These are phyloP conservation scores for Podila epigama DNA, from an alignment of 192 early-diverging fungal species.

Conservation along the genomic window DNA sequence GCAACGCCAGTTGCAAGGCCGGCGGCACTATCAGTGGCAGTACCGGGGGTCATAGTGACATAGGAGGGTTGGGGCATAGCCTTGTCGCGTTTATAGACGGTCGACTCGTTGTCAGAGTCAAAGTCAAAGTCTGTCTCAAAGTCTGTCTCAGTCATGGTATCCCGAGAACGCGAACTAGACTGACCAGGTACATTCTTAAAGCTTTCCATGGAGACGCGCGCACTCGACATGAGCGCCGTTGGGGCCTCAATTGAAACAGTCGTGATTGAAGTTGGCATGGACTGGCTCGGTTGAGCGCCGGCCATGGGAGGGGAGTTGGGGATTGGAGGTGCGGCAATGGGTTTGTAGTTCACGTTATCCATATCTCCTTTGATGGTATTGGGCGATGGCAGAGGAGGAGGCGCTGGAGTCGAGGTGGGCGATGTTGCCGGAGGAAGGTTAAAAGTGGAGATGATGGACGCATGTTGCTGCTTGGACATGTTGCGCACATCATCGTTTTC, in stretches of 20 bases:
- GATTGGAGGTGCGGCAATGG: conserved; percentile 20
- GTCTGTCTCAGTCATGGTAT: conserved; percentile 6
- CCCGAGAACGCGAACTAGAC: background rate
- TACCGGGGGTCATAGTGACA: conserved; percentile 12
- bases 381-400: conserved; percentile 7
- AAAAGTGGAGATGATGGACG: conserved; percentile 39
- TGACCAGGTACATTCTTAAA: conserved; percentile 43
- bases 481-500: conserved; percentile 13
- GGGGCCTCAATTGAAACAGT: conserved; percentile 42
- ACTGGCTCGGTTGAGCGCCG: conserved; percentile 1
- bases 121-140: conserved; percentile 28
- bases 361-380: background rate
- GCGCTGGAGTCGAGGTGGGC: conserved; percentile 5
- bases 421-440: conserved; percentile 26
- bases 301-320: conserved; percentile 21
- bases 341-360: conserved; percentile 9
- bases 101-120: conserved; percentile 31
- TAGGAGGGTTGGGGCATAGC: conserved; percentile 5
- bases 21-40: background rate
- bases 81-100: conserved; percentile 2
- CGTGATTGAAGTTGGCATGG: conserved; percentile 28
- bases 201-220: conserved; percentile 38
- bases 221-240: conserved; percentile 23
- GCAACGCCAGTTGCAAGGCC: background rate
- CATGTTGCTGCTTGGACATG: conserved; percentile 31